phyloP scores from a whole-genome alignment of 495 filamentous ascomycete species.

The Chaetomium tenue region DNA sequence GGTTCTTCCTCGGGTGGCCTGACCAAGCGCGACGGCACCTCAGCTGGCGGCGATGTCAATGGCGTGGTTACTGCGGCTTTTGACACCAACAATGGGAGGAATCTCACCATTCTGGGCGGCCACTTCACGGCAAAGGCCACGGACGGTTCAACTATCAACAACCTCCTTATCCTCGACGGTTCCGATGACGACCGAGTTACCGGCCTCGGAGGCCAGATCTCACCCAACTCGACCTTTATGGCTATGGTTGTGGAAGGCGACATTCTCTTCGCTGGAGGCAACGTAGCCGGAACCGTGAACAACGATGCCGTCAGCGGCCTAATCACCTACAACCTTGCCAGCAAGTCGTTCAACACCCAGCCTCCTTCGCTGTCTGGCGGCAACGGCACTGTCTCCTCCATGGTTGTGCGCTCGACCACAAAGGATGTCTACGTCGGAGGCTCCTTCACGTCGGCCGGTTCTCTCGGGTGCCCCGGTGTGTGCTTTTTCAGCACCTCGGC shows the following conservation, averaged over 20 bases:
- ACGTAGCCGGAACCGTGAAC: constrained; percentile 66
- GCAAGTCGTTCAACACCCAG: constrained; percentile 60
- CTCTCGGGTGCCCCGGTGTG: constrained; percentile 73
- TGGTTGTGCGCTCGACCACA: constrained; percentile 63
- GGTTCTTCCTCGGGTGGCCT: constrained; percentile 37
- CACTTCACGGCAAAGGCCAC: constrained; percentile 72
- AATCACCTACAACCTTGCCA: constrained; percentile 71
- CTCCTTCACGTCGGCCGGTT: constrained; percentile 76
- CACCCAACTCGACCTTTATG: constrained; percentile 69
- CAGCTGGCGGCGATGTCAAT: constrained; percentile 45
- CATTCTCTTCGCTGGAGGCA: constrained; percentile 78
- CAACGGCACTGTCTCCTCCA: constrained; percentile 69
- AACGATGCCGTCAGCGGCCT: constrained; percentile 68
- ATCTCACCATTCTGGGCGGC: constrained; percentile 85
- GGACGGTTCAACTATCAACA: constrained; percentile 70
- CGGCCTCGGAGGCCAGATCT: constrained; percentile 66
- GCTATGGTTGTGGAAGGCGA: constrained; percentile 65
- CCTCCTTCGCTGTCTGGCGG: constrained; percentile 67
- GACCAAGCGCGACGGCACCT: constrained; percentile 57
- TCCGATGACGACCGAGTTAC: constrained; percentile 59
- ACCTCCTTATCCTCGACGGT: constrained; percentile 70
- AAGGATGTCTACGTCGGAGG: constrained; percentile 82
- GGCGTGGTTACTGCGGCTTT: constrained; percentile 76
- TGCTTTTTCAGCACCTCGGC: constrained; percentile 69
- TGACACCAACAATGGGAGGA: constrained; percentile 63